A percentile compares a stretch with the other conserved stretches of the same genome.
Evolutionary conservation across 2,329 filamentous ascomycete genomes (phyloP).

Genomic region (Ceratocystis variospora): DNA sequence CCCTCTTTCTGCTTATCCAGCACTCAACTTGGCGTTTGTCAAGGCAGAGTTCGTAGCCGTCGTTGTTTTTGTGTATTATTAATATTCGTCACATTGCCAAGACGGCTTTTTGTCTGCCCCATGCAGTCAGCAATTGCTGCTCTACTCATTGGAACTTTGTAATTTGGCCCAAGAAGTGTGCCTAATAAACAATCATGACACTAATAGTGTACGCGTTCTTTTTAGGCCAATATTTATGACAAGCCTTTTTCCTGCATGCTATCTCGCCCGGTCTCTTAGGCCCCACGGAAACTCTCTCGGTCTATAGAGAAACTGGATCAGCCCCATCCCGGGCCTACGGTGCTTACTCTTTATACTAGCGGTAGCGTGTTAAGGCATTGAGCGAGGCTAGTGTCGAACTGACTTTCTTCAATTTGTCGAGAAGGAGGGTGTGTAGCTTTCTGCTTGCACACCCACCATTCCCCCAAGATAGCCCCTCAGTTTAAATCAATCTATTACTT

Average conservation of each 20-base stretch:
- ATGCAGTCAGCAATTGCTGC: neutral
- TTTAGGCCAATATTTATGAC: no score
- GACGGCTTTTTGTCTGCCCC: neutral
- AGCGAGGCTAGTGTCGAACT: neutral
- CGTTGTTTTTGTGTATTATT: neutral
- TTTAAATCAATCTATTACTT: slow-evolving; percentile 14
- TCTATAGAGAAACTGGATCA: neutral
- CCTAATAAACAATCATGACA: no score
- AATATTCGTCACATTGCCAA: neutral
- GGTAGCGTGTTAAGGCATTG: neutral
- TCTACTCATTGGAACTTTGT: no score
- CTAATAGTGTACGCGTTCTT: no score
- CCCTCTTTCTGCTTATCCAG: neutral
- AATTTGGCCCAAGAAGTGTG: no score
- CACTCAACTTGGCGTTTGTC: neutral
- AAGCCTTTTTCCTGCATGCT: neutral
- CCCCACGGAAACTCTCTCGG: neutral
- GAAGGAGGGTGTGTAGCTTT: neutral
- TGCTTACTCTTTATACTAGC: neutral
- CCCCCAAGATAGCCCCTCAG: neutral
- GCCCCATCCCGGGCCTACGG: neutral
- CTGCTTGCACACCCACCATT: neutral
- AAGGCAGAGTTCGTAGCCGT: no score
- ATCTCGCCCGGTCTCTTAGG: neutral
- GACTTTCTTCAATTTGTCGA: neutral